Evolutionary conservation across 768 basidiomycete genomes (phyloP).

Genomic region (Tricholoma flavovirens): DNA sequence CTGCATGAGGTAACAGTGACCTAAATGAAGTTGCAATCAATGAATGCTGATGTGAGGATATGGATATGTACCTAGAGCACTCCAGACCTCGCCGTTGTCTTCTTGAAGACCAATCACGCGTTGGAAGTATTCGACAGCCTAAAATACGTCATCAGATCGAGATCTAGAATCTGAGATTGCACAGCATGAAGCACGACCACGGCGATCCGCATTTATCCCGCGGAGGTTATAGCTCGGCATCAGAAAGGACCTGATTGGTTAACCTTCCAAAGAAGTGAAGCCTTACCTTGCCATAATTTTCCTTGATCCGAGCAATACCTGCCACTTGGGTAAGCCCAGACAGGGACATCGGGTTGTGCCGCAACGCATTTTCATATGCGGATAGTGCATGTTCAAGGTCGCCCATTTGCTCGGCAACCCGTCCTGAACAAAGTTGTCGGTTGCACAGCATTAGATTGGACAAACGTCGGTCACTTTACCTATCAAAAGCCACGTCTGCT

Average conservation of each 20-base stretch:
- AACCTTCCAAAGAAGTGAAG: conserved; percentile 17
- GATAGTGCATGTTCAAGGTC: conserved; percentile 89
- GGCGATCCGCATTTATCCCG: conserved; percentile 28
- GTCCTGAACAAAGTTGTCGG: conserved; percentile 45
- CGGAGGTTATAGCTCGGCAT: conserved; percentile 28
- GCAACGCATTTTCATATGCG: conserved; percentile 92
- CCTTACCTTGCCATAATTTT: conserved; percentile 91
- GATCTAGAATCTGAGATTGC: conserved; percentile 23
- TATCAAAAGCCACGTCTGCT: conserved; percentile 93
- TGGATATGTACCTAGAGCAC: conserved; percentile 66
- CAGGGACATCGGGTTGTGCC: conserved; percentile 90
- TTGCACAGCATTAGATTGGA: conserved; percentile 10
- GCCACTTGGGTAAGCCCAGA: conserved; percentile 91
- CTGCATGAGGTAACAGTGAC: conserved; percentile 98
- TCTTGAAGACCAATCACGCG: conserved; percentile 85
- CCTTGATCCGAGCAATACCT: conserved; percentile 93
- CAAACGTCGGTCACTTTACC: conserved; percentile 38
- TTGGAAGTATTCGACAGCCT: conserved; percentile 97
- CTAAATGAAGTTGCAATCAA: conserved; percentile 35
- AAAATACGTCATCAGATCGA: conserved; percentile 35
- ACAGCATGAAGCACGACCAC: conserved; percentile 20
- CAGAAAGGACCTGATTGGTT: conserved; percentile 7
- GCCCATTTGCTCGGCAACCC: conserved; percentile 92
- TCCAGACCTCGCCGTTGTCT: conserved; percentile 99
- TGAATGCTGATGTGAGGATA: conserved; percentile 12